Evolutionary conservation across 208 protist species (phyloP).

Genomic region (Paratrypanosoma confusum): DNA sequence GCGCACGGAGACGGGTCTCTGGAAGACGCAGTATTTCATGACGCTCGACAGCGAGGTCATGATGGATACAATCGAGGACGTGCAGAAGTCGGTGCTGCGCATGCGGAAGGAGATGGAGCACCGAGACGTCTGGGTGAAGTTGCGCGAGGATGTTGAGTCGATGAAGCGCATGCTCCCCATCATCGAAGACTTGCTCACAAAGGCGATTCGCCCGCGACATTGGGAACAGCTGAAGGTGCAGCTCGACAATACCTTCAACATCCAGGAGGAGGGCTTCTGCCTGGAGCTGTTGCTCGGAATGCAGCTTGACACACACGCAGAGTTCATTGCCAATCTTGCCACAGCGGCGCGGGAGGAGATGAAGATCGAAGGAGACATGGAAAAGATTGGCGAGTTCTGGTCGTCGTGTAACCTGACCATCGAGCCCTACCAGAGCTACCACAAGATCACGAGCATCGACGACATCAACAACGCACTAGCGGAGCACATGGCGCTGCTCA

Average conservation of each 20-base stretch:
- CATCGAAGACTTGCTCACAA: slow-evolving; percentile 93
- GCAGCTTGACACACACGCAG: slow-evolving; percentile 88
- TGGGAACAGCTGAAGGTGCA: slow-evolving; percentile 91
- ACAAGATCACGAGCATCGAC: slow-evolving; percentile 88
- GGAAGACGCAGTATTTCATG: slow-evolving; percentile 88
- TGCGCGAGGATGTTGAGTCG: slow-evolving; percentile 92
- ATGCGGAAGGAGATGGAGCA: slow-evolving; percentile 88
- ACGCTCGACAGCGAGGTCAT: slow-evolving; percentile 87
- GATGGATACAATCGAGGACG: slow-evolving; percentile 79
- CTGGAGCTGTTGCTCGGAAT: slow-evolving; percentile 90
- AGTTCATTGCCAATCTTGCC: slow-evolving; percentile 90
- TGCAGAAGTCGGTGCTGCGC: slow-evolving; percentile 70
- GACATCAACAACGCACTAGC: slow-evolving; percentile 90
- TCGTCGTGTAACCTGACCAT: slow-evolving; percentile 69
- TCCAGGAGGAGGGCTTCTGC: slow-evolving; percentile 84
- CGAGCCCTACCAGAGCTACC: slow-evolving; percentile 83
- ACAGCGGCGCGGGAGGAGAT: slow-evolving; percentile 91
- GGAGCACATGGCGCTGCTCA: slow-evolving; percentile 89
- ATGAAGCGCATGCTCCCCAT: slow-evolving; percentile 94
- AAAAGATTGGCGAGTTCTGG: slow-evolving; percentile 91
- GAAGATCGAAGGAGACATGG: slow-evolving; percentile 88
- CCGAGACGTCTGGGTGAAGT: slow-evolving; percentile 86
- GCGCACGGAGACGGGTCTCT: slow-evolving; percentile 70
- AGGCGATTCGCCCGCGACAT: slow-evolving; percentile 87
- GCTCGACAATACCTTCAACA: slow-evolving; percentile 87